These are phyloP conservation scores for Penicillium dipodomyicola DNA, from an alignment of 495 filamentous ascomycete genomes.

Conservation along the genomic window DNA sequence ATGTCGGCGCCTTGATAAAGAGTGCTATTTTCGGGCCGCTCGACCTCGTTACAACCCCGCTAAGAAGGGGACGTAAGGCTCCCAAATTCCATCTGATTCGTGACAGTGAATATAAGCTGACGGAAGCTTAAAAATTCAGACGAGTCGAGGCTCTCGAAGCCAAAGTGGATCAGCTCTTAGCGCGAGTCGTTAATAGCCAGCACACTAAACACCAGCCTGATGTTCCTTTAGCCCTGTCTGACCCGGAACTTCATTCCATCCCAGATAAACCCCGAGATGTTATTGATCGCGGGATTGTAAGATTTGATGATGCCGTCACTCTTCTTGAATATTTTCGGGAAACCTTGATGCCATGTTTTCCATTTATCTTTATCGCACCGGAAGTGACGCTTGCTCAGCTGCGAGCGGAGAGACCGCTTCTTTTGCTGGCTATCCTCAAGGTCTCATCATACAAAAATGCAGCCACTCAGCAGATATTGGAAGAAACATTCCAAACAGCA, in stretches of 20 bases:
- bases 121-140: constrained; percentile 2
- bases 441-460: constrained; percentile 14
- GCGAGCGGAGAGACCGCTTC: constrained; percentile 19
- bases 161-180: constrained; percentile 22
- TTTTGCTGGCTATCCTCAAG: constrained; percentile 20
- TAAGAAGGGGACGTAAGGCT: constrained; percentile 20
- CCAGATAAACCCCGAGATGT: constrained; percentile 11
- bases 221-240: neutral
- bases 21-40: constrained; percentile 22
- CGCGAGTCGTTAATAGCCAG: constrained; percentile 12
- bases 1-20: constrained; percentile 21
- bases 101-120: constrained; percentile 8
- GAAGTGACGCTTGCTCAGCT: constrained; percentile 14
- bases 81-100: constrained; percentile 3
- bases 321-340: neutral
- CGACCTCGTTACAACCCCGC: constrained; percentile 13
- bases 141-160: constrained; percentile 20
- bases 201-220: neutral
- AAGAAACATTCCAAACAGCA: constrained; percentile 10
- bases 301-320: constrained; percentile 10
- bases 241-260: neutral
- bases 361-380: constrained; percentile 16
- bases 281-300: constrained; percentile 15
- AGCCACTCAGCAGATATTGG: constrained; percentile 12
- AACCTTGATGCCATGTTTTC: constrained; percentile 13